These are phyloP conservation scores for Colletotrichum nymphaeae DNA, from an alignment of 2,329 filamentous ascomycete species.

Conservation along the genomic window DNA sequence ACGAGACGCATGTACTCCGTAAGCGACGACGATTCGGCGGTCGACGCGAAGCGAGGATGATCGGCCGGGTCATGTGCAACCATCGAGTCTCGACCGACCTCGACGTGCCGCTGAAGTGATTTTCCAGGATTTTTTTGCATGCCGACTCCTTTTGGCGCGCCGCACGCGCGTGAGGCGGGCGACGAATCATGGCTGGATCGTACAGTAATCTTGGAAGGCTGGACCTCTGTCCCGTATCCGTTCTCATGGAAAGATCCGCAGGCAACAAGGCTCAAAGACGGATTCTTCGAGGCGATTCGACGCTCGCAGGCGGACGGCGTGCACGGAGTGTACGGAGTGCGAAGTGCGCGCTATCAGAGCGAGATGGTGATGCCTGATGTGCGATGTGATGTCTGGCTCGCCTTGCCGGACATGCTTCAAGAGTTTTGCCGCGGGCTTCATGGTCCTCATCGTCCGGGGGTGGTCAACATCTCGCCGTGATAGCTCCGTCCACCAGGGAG, in stretches of 20 bases:
- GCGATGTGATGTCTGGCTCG: too few relatives aligned
- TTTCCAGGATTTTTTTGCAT: not conserved
- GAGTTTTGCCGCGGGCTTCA: not conserved
- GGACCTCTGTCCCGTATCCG: not conserved
- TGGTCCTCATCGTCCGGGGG: not conserved
- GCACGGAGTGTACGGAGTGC: not conserved
- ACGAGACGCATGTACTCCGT: not conserved
- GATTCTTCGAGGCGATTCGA: not conserved
- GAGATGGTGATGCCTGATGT: too few relatives aligned
- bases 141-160: not conserved
- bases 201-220: not conserved
- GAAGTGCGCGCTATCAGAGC: too few relatives aligned
- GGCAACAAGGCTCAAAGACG: not conserved
- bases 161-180: not conserved
- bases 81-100: not conserved
- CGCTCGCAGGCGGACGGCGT: not conserved
- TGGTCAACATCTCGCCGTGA: not conserved
- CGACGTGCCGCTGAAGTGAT: not conserved
- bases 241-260: not conserved
- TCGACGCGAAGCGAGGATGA: slow-evolving; percentile 1
- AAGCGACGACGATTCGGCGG: not conserved
- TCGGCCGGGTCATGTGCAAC: not conserved
- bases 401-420: not conserved
- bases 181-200: not conserved
- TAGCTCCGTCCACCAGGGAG: not conserved